Base-by-base conservation (phyloP, 2,329 filamentous ascomycete species). In the Microdochium bolleyi region DNA sequence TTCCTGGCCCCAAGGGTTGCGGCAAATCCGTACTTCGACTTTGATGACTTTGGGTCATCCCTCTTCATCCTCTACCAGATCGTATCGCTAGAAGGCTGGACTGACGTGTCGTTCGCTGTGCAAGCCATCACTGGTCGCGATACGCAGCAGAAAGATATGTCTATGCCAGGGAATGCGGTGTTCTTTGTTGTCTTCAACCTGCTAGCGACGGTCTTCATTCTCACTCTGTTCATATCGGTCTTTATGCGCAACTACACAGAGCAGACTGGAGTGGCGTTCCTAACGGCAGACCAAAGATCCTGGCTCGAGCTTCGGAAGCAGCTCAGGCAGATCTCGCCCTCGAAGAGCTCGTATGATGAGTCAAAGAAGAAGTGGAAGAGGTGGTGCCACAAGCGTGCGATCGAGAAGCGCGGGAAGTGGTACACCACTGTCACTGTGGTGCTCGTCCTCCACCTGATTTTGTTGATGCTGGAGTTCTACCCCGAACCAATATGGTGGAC, bases 191-290 rank as follows among this genome's bases (percentile, higher is more conserved):
- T 92, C 3, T 99, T 97, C 83, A 99, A 99, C 70, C 81, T 99
- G 66, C 79, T 99, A 61, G 91, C 91, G 30, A 94, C 94, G 0
- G 92, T 99, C 58, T 99, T 99, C 71, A 88, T 99, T 56, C 78
- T 99, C 64, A 99, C 94, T 1, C 75, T 99, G 64, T 99, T 99
- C 69, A 95, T 99, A 49, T 97, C 94, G 53, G 94, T 99, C 56
- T 99, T 99, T 69, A 99, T 99, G 94, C 89, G 94, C 56, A 99
- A 96, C 68, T 99, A 99, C 70, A 99, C 94, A 0, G 94, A 99
- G 70, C 92, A 97, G 70, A 99, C 94, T 0, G 94, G 94, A 1
- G 94, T 99, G 46, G 94, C 94, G 2, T 99, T 92, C 67, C 74
- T 99, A 61, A 99, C 94, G 1, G 87, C 92, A 0, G 94, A 99